phyloP scores from a whole-genome alignment of 139 green algal genomes.

The Mesotaenium endlicherianum region DNA sequence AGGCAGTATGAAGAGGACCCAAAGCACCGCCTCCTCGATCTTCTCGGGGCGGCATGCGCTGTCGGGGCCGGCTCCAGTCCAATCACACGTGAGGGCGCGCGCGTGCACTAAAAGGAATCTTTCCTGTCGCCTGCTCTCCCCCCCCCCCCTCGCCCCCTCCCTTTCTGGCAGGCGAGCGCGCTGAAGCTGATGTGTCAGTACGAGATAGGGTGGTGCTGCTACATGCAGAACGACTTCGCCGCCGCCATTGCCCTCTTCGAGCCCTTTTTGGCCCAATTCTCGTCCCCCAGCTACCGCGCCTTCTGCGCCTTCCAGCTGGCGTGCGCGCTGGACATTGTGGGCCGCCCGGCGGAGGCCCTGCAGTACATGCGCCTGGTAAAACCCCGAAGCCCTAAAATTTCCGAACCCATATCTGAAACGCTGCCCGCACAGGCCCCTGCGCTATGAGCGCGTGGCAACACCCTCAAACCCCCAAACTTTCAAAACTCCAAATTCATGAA shows the following conservation, averaged over 20 bases:
- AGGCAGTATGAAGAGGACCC: too few species aligned
- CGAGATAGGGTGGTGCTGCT: slow-evolving; percentile 18
- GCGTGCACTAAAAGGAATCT: too few species aligned
- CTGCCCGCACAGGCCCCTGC: not conserved
- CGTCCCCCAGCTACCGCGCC: slow-evolving; percentile 5
- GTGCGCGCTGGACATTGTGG: slow-evolving; percentile 3
- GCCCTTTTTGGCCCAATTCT: slow-evolving; percentile 14
- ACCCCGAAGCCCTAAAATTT: not conserved
- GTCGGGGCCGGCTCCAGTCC: too few species aligned
- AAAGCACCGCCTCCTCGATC: too few species aligned
- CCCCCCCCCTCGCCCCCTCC: too few species aligned
- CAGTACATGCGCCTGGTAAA: not conserved
- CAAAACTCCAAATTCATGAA: not conserved
- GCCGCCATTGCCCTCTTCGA: not conserved
- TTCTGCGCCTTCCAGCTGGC: slow-evolving; percentile 26
- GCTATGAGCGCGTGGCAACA: not conserved
- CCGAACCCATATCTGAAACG: not conserved
- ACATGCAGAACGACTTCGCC: not conserved
- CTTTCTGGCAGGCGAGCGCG: too few species aligned
- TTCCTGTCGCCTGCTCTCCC: too few species aligned
- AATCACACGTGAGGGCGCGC: too few species aligned
- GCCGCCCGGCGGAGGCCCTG: not conserved
- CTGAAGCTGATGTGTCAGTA: slow-evolving; percentile 23
- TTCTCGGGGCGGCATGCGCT: too few species aligned
- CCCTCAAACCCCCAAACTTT: not conserved